Conservation (phyloP, 2,329 filamentous ascomycete genomes). For the Aspergillus candidus region DNA sequence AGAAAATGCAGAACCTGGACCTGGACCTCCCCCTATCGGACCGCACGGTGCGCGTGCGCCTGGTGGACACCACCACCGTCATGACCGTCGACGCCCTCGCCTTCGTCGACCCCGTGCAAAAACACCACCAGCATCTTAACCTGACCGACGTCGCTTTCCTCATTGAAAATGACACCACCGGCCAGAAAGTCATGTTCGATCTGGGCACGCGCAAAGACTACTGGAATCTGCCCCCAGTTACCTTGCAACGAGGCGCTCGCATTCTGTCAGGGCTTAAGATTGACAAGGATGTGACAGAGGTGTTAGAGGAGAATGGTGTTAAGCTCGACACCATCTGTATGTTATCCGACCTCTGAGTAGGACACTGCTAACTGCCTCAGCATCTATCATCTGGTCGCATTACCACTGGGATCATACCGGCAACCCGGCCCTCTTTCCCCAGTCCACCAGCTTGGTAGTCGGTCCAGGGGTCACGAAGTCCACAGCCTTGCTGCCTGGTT, state of each 20-base stretch:
- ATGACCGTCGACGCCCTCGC: slow-evolving; percentile 3
- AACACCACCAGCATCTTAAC: slow-evolving; percentile 13
- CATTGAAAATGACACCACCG: slow-evolving; percentile 17
- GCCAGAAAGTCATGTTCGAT: slow-evolving; percentile 21
- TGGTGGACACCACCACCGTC: slow-evolving; percentile 5
- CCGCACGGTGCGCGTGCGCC: slow-evolving; percentile 4
- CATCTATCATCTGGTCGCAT: slow-evolving; percentile 26
- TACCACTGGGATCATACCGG: slow-evolving; percentile 48
- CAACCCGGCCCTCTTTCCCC: slow-evolving; percentile 44
- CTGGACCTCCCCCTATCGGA: slow-evolving; percentile 1
- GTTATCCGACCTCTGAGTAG: background rate
- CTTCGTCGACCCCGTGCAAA: slow-evolving; percentile 5
- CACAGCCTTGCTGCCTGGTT: slow-evolving; percentile 40
- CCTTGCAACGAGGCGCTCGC: slow-evolving; percentile 5
- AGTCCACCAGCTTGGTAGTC: slow-evolving; percentile 44
- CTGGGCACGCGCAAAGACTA: slow-evolving; percentile 20
- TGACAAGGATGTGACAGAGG: slow-evolving; percentile 16
- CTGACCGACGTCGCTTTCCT: slow-evolving; percentile 17
- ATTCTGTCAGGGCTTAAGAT: slow-evolving; percentile 7
- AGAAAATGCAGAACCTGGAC: too few relatives aligned
- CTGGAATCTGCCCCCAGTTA: slow-evolving; percentile 17
- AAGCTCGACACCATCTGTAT: slow-evolving; percentile 8
- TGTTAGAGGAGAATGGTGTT: slow-evolving; percentile 14
- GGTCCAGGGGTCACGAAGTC: slow-evolving; percentile 47
- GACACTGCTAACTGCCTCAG: background rate